Conservation (phyloP, 768 basidiomycete genomes). For the Mycena chlorophos region DNA sequence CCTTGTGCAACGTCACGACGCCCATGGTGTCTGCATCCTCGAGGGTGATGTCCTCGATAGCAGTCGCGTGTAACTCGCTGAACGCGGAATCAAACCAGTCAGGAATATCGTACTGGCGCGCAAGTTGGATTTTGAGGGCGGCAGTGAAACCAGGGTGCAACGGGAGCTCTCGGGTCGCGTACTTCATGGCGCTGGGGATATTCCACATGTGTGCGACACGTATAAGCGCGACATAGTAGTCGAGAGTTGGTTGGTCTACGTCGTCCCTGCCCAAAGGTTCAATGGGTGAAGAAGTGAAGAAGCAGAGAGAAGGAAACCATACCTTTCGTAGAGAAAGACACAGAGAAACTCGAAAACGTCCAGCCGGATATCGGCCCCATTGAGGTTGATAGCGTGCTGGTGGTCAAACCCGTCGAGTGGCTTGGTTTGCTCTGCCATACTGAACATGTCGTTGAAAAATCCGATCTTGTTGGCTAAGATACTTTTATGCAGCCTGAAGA, state of each 20-base stretch:
- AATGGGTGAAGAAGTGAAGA: background rate
- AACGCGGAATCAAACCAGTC: background rate
- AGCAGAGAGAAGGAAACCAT: background rate
- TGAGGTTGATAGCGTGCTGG: background rate
- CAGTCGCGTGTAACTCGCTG: background rate
- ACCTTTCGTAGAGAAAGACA: background rate
- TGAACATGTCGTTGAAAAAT: background rate
- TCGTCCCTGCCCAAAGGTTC: background rate
- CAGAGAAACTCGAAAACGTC: background rate
- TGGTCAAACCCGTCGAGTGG: background rate
- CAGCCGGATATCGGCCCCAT: background rate
- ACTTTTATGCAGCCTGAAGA: background rate
- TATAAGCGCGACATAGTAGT: background rate
- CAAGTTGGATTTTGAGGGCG: background rate
- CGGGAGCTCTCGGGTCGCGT: background rate
- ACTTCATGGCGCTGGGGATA: background rate
- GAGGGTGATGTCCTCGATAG: background rate
- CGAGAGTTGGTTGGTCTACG: background rate
- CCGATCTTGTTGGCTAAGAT: background rate
- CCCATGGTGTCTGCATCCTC: slow-evolving; percentile 5
- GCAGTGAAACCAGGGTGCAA: background rate
- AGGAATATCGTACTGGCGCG: background rate
- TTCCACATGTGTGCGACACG: background rate
- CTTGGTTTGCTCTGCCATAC: background rate
- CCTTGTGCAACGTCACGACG: background rate